Evolutionary conservation across 1,284 basidiomycete genomes (phyloP), one percentile per base, ranked within the genome.

Genomic region (Psilocybe mexicana): DNA sequence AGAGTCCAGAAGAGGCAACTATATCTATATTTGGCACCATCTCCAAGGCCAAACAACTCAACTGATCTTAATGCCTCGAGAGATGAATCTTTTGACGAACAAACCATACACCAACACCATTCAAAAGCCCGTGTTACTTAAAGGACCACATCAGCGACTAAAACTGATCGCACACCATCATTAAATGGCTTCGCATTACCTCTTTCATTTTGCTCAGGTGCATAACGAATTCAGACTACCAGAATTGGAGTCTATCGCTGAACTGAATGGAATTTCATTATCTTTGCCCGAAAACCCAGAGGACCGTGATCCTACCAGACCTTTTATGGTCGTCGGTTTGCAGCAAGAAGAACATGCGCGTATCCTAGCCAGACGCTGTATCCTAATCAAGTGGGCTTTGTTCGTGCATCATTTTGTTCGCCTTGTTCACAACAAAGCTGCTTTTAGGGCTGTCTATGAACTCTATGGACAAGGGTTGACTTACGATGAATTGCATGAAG

Each of bases 171-270:
- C 30, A 8, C 8, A 33, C 18, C 18, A 33, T 38, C 7, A 33
- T 33, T 6, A 12, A 10, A 66, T 66, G 65, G 62, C 62, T 42
- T 59, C 52, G 23, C 63, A 43, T 24, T 94, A 88, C 71, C 79
- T 94, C 50, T 74, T 94, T 52, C 79, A 89, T 48, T 91, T 93
- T 70, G 91, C 92, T 1, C 90, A 92, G 71, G 82, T 81, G 7
- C 92, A 95, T 68, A 77, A 82, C 33, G 87, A 90, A 43, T 96
- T 95, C 69, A 80, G 93, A 24, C 72, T 94, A 14, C 92, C 93
- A 24, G 92, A 94, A 68, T 79, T 96, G 0, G 72, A 77, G 40
- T 92, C 90, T 5, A 70, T 93, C 43, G 80, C 89, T 10, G 84
- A 91, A 64, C 79, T 92, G 0, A 68, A 88, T 72, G 79, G 76